Evolutionary conservation across 1,139 yeast species (phyloP).

Genomic region (Lodderomyces beijingensis): DNA sequence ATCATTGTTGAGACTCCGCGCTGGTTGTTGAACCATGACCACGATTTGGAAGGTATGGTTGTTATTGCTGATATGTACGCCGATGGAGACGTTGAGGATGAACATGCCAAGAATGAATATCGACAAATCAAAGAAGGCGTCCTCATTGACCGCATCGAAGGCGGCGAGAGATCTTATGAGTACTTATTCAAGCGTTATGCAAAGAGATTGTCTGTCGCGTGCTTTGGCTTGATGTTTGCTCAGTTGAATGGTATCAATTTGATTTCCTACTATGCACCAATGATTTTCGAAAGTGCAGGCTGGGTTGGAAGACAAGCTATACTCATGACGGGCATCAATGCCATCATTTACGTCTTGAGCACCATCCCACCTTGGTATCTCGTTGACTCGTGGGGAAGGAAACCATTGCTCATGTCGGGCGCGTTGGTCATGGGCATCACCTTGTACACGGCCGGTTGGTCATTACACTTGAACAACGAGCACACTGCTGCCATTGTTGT

Average conservation of each 20-base stretch:
- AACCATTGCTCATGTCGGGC: slow-evolving; percentile 74
- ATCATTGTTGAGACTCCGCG: slow-evolving; percentile 84
- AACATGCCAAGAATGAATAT: slow-evolving; percentile 55
- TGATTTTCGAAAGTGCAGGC: slow-evolving; percentile 92
- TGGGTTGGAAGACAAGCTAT: slow-evolving; percentile 88
- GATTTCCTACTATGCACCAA: slow-evolving; percentile 87
- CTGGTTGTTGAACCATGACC: slow-evolving; percentile 84
- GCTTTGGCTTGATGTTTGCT: slow-evolving; percentile 88
- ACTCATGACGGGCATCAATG: slow-evolving; percentile 89
- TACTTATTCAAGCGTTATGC: slow-evolving; percentile 64
- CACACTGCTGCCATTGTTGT: slow-evolving; percentile 74
- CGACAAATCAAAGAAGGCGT: slow-evolving; percentile 43
- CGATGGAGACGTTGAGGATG: slow-evolving; percentile 52
- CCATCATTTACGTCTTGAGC: slow-evolving; percentile 65
- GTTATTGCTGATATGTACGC: slow-evolving; percentile 45
- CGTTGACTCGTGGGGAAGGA: slow-evolving; percentile 79
- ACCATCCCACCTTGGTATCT: slow-evolving; percentile 91
- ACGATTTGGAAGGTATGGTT: slow-evolving; percentile 76
- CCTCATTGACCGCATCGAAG: slow-evolving; percentile 69
- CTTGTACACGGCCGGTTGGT: slow-evolving; percentile 60
- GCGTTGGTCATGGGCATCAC: slow-evolving; percentile 76
- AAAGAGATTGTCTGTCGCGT: slow-evolving; percentile 79
- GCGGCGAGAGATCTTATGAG: slow-evolving; percentile 58
- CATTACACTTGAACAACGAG: slow-evolving; percentile 54
- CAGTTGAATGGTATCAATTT: slow-evolving; percentile 92